phyloP scores from a whole-genome alignment of 768 basidiomycete genomes.

The Termitomyces sp. region DNA sequence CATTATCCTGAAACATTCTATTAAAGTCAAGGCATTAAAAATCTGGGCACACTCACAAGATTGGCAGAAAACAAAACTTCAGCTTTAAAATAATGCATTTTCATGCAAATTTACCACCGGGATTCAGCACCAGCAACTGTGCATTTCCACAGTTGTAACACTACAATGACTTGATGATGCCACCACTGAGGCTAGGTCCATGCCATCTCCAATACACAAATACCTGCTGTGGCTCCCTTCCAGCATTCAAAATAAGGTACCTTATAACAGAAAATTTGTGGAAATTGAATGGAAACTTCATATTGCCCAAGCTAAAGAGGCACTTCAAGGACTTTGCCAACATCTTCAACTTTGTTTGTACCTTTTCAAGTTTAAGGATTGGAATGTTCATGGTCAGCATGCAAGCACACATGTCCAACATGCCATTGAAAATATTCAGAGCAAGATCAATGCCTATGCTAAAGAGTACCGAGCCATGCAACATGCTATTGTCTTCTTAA shows the following conservation, averaged over 20 bases:
- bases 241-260: neutral
- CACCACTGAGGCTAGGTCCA: neutral
- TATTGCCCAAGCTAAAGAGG: conserved; percentile 5
- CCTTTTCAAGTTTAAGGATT: conserved; percentile 6
- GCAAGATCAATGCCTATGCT: neutral
- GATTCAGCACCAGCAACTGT: conserved; percentile 9
- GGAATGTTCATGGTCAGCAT: conserved; percentile 5
- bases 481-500: neutral
- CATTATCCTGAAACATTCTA: conserved; percentile 1
- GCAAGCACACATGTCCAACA: conserved; percentile 2
- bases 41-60: conserved; percentile 6
- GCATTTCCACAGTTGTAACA: conserved; percentile 6
- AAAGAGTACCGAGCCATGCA: neutral
- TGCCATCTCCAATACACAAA: neutral
- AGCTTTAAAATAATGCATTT: conserved; percentile 7
- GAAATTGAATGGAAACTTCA: conserved; percentile 9
- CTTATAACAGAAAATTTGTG: neutral
- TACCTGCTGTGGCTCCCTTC: conserved; percentile 5
- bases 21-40: neutral
- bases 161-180: neutral
- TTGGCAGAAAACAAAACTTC: conserved; percentile 6
- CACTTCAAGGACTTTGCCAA: neutral
- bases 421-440: neutral
- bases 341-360: conserved; percentile 6
- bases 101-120: neutral